A percentile compares a stretch with the other conserved stretches of the same genome.
phyloP scores from a whole-genome alignment of 805 yeast genomes.

The Candida ipomoeae region DNA sequence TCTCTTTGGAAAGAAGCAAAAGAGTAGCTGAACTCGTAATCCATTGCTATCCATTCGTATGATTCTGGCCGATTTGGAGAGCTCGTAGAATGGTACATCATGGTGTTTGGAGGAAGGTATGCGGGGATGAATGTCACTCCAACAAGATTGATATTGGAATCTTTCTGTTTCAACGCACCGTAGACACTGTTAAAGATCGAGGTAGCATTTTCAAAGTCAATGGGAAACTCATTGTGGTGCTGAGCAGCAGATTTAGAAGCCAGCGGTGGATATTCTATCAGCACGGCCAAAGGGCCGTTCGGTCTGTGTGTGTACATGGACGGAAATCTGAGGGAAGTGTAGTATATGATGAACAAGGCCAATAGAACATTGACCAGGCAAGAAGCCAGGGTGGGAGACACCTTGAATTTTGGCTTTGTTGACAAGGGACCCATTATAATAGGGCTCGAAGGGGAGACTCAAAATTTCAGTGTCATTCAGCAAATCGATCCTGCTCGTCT shows the following conservation, averaged over 20 bases:
- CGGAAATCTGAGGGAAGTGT: background rate
- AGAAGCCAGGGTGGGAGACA: background rate
- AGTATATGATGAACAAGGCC: background rate
- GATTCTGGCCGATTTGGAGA: slow-evolving; percentile 39
- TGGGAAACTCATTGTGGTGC: slow-evolving; percentile 8
- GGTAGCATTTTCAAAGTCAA: slow-evolving; percentile 48
- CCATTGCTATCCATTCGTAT: slow-evolving; percentile 64
- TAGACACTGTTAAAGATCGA: slow-evolving; percentile 54
- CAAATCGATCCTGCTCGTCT: background rate
- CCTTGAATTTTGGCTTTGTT: background rate
- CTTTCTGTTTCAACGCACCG: slow-evolving; percentile 49
- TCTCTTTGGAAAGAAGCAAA: slow-evolving; percentile 34
- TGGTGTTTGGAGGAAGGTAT: slow-evolving; percentile 53
- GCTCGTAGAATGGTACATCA: slow-evolving; percentile 51
- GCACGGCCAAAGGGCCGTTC: background rate
- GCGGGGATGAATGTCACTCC: slow-evolving; percentile 61
- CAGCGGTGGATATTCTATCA: background rate
- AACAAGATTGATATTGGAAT: slow-evolving; percentile 49
- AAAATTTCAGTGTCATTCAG: background rate
- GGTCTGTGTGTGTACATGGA: background rate
- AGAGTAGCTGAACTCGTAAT: slow-evolving; percentile 54
- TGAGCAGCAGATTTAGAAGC: background rate
- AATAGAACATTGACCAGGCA: background rate
- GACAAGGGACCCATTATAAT: background rate
- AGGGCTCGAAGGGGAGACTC: background rate